Percentiles rank a stretch among this genome's conserved stretches.
Evolutionary conservation across 768 basidiomycete species (phyloP).

Genomic region (Grammothele lineata): DNA sequence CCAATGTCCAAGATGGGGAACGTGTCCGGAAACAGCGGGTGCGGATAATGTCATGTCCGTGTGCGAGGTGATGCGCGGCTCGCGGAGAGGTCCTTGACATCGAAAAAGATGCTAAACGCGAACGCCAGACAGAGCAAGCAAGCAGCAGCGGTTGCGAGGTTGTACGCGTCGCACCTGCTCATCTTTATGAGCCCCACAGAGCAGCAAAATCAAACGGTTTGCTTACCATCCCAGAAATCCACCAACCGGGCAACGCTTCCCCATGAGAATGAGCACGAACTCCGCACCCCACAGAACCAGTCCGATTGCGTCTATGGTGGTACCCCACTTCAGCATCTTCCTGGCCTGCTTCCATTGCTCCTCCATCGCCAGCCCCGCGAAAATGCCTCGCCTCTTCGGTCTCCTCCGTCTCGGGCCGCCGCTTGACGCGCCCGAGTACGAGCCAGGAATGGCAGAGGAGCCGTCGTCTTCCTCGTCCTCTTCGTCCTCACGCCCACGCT

Average conservation of each 20-base stretch:
- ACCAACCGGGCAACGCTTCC: conserved; percentile 61
- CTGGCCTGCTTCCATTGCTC: conserved; percentile 57
- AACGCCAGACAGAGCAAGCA: conserved; percentile 56
- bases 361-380: conserved; percentile 61
- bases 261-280: conserved; percentile 58
- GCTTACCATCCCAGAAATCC: conserved; percentile 60
- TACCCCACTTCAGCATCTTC: conserved; percentile 46
- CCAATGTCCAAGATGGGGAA: not conserved
- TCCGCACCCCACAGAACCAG: conserved; percentile 51
- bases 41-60: conserved; percentile 34
- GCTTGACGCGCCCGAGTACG: conserved; percentile 14
- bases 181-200: conserved; percentile 2
- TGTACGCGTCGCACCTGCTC: conserved; percentile 67
- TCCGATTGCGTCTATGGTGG: conserved; percentile 44
- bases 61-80: conserved; percentile 65
- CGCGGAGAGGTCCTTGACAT: conserved; percentile 58
- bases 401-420: conserved; percentile 24
- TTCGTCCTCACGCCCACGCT: conserved; percentile 32
- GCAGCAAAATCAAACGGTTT: not conserved
- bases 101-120: conserved; percentile 55
- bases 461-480: conserved; percentile 34
- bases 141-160: conserved; percentile 57
- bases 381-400: conserved; percentile 44
- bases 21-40: not conserved
- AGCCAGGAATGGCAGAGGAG: conserved; percentile 30